Base-by-base conservation (phyloP, 441 rosid genomes). In the Adansonia gregorii region DNA sequence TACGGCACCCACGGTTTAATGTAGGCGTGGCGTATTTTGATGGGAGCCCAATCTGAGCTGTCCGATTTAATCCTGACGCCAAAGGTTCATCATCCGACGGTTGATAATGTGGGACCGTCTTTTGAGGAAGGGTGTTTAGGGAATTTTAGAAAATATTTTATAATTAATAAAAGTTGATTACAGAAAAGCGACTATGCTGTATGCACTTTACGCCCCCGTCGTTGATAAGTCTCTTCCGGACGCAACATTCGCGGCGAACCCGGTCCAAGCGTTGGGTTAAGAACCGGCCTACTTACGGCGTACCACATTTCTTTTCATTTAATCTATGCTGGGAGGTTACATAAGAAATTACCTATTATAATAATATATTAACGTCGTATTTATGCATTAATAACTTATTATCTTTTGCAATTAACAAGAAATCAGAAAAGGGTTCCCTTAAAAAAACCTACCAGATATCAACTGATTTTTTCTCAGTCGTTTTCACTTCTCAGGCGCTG, bases 1-100 rank as follows among this genome's bases (percentile, higher is more conserved):
- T 17, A 61, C 79, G 72, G 78, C 67, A 60, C 85, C 81, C 81
- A 67, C 64, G 67, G 84, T 49, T 84, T 80, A 72, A 35, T 83
- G 80, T 80, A 79, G 78, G 80, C 77, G 27, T 68, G 2, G 78
- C 20, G 52, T 14, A 77, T 15, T 17, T 72, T 31, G 3, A 46
- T 64, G 76, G 64, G 55, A 39, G 55, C 11, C 31, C 73, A 72
- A 64, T 80, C 27, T 73, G 60, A 74, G 81, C 87, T 83, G 87
- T 85, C 73, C 0, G 86, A 83, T 79, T 5, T 45, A 9, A 8
- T 45, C n/a, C 51, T 4, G n/a, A 43, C 10, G 54, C 4, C 27
- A 45, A 19, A 3, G 31, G 20, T 43, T 51, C 20, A 19, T 17
- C 31, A 67, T 67, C 71, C 6, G n/a, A 67, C 31, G 71, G 71